Conservation (phyloP, 2,329 filamentous ascomycete genomes). For the Alternaria angustiovoidea region DNA sequence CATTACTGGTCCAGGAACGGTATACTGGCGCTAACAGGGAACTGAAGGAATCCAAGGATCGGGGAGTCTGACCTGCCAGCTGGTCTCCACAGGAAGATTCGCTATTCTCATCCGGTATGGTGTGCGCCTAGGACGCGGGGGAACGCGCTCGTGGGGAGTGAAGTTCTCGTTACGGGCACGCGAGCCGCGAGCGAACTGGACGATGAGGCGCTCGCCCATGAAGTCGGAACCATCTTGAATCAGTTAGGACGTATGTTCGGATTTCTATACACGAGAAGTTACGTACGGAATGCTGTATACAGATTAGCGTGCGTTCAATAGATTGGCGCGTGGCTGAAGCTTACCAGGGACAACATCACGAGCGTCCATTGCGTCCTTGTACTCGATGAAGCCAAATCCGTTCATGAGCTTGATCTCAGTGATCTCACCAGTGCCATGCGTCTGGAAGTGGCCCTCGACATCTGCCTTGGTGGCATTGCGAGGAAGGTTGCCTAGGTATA, state of each 20-base stretch:
- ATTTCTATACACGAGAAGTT: slow-evolving; percentile 23
- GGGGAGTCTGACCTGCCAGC: slow-evolving; percentile 98
- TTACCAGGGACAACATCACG: slow-evolving; percentile 97
- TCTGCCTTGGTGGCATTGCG: slow-evolving; percentile 97
- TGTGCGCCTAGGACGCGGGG: slow-evolving; percentile 88
- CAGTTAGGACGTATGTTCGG: slow-evolving; percentile 25
- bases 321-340: slow-evolving; percentile 43
- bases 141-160: slow-evolving; percentile 69
- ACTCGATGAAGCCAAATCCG: slow-evolving; percentile 99
- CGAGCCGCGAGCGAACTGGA: slow-evolving; percentile 95
- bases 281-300: slow-evolving; percentile 63
- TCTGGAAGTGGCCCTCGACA: slow-evolving; percentile 93
- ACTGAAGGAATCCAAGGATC: slow-evolving; percentile 54
- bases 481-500: slow-evolving; percentile 97
- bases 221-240: slow-evolving; percentile 90
- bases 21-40: slow-evolving; percentile 46
- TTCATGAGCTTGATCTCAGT: slow-evolving; percentile 99
- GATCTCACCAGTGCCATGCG: slow-evolving; percentile 95
- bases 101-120: slow-evolving; percentile 96
- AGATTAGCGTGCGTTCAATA: slow-evolving; percentile 33
- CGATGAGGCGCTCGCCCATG: slow-evolving; percentile 96
- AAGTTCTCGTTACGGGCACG: slow-evolving; percentile 70
- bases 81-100: slow-evolving; percentile 96
- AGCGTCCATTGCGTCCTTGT: slow-evolving; percentile 97
- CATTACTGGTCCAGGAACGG: slow-evolving; percentile 50